Percentiles rank a stretch among this genome's conserved stretches.
phyloP scores from a whole-genome alignment of 2,329 filamentous ascomycete genomes.

The Sporothrix phasma region DNA sequence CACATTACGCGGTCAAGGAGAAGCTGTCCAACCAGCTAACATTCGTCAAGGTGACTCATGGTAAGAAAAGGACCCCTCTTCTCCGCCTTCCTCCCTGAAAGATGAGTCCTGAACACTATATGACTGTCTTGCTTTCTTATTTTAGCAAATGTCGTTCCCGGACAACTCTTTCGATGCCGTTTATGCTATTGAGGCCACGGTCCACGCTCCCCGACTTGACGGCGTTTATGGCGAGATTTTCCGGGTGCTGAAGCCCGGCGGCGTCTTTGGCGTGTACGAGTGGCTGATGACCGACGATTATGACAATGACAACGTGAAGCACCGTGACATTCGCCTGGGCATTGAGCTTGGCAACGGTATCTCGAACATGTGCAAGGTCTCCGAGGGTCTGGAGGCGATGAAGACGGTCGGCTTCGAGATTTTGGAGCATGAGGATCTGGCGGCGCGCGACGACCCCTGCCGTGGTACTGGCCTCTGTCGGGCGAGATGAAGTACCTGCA shows the following conservation, averaged over 20 bases:
- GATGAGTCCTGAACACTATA: too few relatives aligned
- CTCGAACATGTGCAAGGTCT: slow-evolving; percentile 79
- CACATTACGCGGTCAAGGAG: slow-evolving; percentile 71
- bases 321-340: slow-evolving; percentile 82
- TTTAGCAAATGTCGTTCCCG: slow-evolving; percentile 76
- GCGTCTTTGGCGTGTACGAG: slow-evolving; percentile 94
- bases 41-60: slow-evolving; percentile 95
- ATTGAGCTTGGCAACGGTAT: slow-evolving; percentile 97
- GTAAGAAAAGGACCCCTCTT: slow-evolving; percentile 26
- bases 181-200: slow-evolving; percentile 94
- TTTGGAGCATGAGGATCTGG: slow-evolving; percentile 76
- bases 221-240: slow-evolving; percentile 92
- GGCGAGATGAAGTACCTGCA: slow-evolving; percentile 78
- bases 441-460: slow-evolving; percentile 63
- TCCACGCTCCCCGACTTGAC: slow-evolving; percentile 82
- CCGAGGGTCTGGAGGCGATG: slow-evolving; percentile 73
- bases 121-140: background rate
- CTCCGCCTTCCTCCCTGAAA: background rate
- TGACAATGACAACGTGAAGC: slow-evolving; percentile 76
- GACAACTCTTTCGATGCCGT: slow-evolving; percentile 89
- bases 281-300: slow-evolving; percentile 98
- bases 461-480: slow-evolving; percentile 90
- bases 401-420: slow-evolving; percentile 80
- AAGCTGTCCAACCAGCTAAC: slow-evolving; percentile 67
- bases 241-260: slow-evolving; percentile 90